phyloP scores from a whole-genome alignment of 1,284 basidiomycete species.

The Pseudozyma thailandica region DNA sequence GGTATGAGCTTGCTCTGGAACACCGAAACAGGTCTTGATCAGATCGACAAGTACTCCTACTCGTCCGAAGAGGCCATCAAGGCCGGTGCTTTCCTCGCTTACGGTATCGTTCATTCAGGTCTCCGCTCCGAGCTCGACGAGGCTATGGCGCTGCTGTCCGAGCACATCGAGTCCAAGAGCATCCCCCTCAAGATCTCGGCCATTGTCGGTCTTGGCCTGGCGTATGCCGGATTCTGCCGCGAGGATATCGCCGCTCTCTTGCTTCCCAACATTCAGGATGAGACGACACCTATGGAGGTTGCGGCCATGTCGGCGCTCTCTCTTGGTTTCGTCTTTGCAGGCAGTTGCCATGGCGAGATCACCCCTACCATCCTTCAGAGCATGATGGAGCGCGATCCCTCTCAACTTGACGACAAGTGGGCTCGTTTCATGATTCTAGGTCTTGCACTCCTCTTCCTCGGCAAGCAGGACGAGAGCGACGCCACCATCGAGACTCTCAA shows the following conservation, averaged over 20 bases:
- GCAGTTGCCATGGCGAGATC: constrained; percentile 93
- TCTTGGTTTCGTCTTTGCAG: constrained; percentile 94
- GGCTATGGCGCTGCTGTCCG: constrained; percentile 87
- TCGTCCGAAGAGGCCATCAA: constrained; percentile 96
- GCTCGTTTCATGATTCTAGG: constrained; percentile 89
- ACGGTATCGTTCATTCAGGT: constrained; percentile 88
- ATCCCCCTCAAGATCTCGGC: constrained; percentile 85
- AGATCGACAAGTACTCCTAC: constrained; percentile 98
- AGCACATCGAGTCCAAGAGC: constrained; percentile 89
- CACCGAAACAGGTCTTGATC: constrained; percentile 89
- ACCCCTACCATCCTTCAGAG: constrained; percentile 89
- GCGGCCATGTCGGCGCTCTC: constrained; percentile 85
- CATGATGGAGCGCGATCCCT: constrained; percentile 75
- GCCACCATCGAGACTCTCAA: constrained; percentile 95
- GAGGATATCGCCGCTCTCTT: constrained; percentile 76
- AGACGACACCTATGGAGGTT: constrained; percentile 81
- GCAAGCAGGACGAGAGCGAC: constrained; percentile 76
- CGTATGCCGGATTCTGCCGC: constrained; percentile 91
- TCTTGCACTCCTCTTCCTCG: constrained; percentile 89
- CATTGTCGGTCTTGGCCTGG: constrained; percentile 80
- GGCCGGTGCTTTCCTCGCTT: constrained; percentile 93
- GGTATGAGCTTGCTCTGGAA: constrained; percentile 96
- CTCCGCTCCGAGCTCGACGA: constrained; percentile 94
- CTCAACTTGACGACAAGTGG: constrained; percentile 77
- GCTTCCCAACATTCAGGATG: constrained; percentile 64